Base-by-base conservation (phyloP, 805 yeast species). In the Metschnikowia koreensis region DNA sequence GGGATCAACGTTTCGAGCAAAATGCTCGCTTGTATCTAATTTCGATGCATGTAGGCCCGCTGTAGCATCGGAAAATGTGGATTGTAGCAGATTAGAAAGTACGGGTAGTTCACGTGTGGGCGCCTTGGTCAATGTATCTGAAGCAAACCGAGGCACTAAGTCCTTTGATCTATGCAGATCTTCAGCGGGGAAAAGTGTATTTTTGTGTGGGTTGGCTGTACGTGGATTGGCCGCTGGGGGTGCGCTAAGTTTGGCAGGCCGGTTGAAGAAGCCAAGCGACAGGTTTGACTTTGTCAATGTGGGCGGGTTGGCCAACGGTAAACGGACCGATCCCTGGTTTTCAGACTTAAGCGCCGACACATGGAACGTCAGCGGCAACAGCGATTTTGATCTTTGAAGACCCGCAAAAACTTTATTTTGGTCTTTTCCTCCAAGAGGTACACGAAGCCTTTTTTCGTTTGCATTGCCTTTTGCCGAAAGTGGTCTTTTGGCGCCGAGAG, bases 401-500 rank as follows among this genome's bases (percentile, higher is more conserved):
- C 63, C 51, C 7, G 69, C 67, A 28, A 63, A 40, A 16, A 55
- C 55, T 38, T 54, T 55, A 57, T 74, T 74, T 38, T 63, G 69
- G 57, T 69, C 70, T 51, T 74, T 74, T 1, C 77, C 77, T 4
- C 76, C 74, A 45, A 73, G 64, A 3, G 79, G 79, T 15, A 59
- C 56, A 39, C 60, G 46, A 8, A 66, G 60, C 48, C 78, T 58
- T 34, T 57, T 61, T 11, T 52, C 53, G 8, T 41, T 47, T 29
- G 26, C 26, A 3, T 38, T 42, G 26, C 38, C 44, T 16, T 41
- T 44, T 6, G 43, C 41, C 12, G 49, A 38, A 22, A 50, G 49
- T n/a, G 55, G 56, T 29, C 53, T 41, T 38, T 55, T 55, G 8
- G 44, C 33, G 34, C 46, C 44, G 22, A 22, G 22, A 22, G 22